phyloP scores from a whole-genome alignment of 2,329 filamentous ascomycete species.

The Nemania diffusa region DNA sequence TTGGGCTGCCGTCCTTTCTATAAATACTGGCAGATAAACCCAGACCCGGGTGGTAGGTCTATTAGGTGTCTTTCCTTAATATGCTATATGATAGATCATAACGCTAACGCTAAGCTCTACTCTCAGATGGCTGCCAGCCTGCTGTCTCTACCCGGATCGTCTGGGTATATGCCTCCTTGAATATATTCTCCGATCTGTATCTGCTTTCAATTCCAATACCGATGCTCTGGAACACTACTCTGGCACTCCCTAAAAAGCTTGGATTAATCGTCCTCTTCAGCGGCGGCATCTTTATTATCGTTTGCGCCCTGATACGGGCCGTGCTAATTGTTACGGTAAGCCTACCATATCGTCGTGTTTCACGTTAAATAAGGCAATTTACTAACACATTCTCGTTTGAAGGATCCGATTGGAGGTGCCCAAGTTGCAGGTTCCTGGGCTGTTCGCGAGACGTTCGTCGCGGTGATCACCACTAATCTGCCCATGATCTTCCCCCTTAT shows the following conservation, averaged over 20 bases:
- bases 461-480: conserved; percentile 55
- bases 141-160: conserved; percentile 59
- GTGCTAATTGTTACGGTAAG: conserved; percentile 51
- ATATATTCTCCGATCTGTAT: conserved; percentile 67
- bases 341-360: neutral
- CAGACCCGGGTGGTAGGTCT: conserved; percentile 60
- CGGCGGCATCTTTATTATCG: conserved; percentile 53
- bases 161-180: conserved; percentile 60
- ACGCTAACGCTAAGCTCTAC: conserved; percentile 22
- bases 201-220: conserved; percentile 67
- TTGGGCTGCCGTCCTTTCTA: conserved; percentile 59
- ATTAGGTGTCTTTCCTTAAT: neutral
- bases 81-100: neutral
- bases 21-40: conserved; percentile 65
- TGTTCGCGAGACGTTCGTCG: conserved; percentile 56
- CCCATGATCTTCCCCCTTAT: conserved; percentile 58
- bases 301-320: conserved; percentile 52
- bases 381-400: neutral
- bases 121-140: conserved; percentile 56
- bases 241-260: conserved; percentile 52
- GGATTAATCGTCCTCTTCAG: conserved; percentile 51
- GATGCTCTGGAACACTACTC: conserved; percentile 56
- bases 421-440: conserved; percentile 56
- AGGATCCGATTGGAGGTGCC: conserved; percentile 54
- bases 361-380: neutral